Conservation (phyloP, 2,329 filamentous ascomycete genomes). For the Monilinia polystroma region DNA sequence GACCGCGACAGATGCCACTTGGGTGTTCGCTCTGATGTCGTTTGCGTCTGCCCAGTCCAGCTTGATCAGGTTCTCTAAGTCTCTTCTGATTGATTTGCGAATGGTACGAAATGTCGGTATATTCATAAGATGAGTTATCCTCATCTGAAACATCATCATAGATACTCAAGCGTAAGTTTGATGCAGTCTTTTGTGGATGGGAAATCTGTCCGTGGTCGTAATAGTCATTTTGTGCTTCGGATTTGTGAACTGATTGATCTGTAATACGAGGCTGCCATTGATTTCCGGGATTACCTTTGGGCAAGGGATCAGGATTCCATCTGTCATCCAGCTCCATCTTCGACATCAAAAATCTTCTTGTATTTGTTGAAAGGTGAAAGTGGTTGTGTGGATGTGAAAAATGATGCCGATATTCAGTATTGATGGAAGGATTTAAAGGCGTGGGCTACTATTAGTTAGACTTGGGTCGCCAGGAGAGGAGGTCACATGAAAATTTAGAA, state of each 20-base stretch:
- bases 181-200: neutral
- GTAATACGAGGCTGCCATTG: neutral
- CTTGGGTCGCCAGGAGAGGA: too few relatives aligned
- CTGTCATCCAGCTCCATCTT: constrained; percentile 5
- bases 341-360: neutral
- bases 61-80: neutral
- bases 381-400: neutral
- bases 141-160: neutral
- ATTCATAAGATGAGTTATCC: neutral
- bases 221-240: neutral
- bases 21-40: constrained; percentile 18
- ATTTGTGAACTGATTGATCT: neutral
- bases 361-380: neutral
- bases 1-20: neutral
- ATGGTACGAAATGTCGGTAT: neutral
- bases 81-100: constrained; percentile 6
- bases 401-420: neutral
- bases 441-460: neutral
- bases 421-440: neutral
- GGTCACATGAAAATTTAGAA: neutral
- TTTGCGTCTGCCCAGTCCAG: neutral
- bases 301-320: constrained; percentile 16
- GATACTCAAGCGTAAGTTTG: neutral
- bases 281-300: neutral
- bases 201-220: neutral